These are phyloP conservation scores for Sabuloglossum arenarium DNA, from an alignment of 495 filamentous ascomycete species.

Conservation along the genomic window DNA sequence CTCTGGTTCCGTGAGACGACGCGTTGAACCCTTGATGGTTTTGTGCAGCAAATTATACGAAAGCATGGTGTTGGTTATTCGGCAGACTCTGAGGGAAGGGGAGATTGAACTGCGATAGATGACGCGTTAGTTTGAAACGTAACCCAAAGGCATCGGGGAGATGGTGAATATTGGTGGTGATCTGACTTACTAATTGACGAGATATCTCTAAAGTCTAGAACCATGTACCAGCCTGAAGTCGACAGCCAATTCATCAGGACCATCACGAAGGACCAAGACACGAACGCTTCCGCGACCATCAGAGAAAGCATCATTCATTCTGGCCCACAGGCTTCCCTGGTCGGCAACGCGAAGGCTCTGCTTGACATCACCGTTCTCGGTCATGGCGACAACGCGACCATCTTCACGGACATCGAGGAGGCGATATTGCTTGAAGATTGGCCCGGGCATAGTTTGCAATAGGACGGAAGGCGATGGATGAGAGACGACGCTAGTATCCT, in stretches of 20 bases:
- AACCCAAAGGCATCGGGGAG: no score
- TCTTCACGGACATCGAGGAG: conserved; percentile 93
- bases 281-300: conserved; percentile 84
- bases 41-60: neutral
- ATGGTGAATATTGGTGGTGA: neutral
- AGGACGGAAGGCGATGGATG: conserved; percentile 91
- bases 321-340: conserved; percentile 69
- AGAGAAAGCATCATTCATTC: conserved; percentile 69
- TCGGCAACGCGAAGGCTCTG: conserved; percentile 81
- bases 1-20: neutral
- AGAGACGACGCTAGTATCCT: conserved; percentile 95
- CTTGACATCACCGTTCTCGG: conserved; percentile 89
- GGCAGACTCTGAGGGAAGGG: neutral
- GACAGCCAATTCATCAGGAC: conserved; percentile 84
- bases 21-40: neutral
- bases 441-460: conserved; percentile 98
- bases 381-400: conserved; percentile 60
- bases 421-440: conserved; percentile 99
- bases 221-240: conserved; percentile 97
- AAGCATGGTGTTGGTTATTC: neutral
- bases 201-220: conserved; percentile 34
- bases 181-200: neutral
- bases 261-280: conserved; percentile 87
- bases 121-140: neutral
- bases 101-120: neutral